Base-by-base conservation (phyloP, 2,329 filamentous ascomycete genomes). In the Colletotrichum tropicicola region DNA sequence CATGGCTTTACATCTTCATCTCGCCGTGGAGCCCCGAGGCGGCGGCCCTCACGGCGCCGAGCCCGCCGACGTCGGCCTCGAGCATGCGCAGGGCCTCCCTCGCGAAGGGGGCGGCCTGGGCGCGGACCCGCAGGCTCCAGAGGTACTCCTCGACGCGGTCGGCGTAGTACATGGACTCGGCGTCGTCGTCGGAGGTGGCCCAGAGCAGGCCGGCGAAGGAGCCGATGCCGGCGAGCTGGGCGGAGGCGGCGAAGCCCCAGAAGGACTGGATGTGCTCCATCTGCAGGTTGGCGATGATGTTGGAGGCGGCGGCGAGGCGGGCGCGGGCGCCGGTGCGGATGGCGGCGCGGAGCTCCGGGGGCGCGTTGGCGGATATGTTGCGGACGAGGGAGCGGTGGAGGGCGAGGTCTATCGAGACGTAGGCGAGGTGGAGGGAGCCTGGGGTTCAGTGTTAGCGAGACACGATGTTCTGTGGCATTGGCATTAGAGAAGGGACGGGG, bases 361-460 rank as follows among this genome's bases (percentile, higher is more conserved):
- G 73, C 0, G 74, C 74, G 8, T 72, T 70, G 2, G 74, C 71
- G 0, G 76, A 74, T 17, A 82, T 74, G 8, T 79, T 79, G 10
- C 83, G 77, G 2, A 86, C 75, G 55, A 86, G 80, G 5, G 79
- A 80, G 3, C 83, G 80, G 69, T 85, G 83, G 3, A 86, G 77
- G 43, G 82, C 80, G 55, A 85, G 83, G 59, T 85, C 83, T 0
- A 83, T 81, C 0, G 82, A 82, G 49, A 83, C 80, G 66, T 85
- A 85, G 1, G 83, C 82, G 3, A 86, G 76, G 53, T 85, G 81
- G 8, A 86, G 73, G 41, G 81, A 83, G 2, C 82, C 66, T 68
- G n/a, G 39, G 39, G 17, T 78, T 69, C 77, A 63, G 76, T 78
- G 53, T 70, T 71, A 72, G 67, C 8, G 60, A 5, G 35, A 6